These are phyloP conservation scores for Leccinum sublutescens DNA, from an alignment of 768 basidiomycete genomes.

Conservation along the genomic window DNA sequence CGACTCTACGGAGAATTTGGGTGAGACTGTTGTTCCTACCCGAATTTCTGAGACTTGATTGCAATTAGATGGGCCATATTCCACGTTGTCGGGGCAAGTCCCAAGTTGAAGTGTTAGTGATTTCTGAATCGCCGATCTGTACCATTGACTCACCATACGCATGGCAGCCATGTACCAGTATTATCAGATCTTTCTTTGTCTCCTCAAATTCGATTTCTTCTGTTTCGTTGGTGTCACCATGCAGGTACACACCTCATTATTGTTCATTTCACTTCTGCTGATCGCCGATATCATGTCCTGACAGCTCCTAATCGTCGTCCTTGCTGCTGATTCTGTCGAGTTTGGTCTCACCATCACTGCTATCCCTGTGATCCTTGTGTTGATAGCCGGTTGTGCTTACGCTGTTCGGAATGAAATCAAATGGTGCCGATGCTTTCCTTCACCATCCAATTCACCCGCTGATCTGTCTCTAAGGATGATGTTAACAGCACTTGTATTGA, in stretches of 20 bases:
- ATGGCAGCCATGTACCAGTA: constrained; percentile 79
- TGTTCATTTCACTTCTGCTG: not conserved
- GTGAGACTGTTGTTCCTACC: constrained; percentile 40
- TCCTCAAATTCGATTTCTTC: constrained; percentile 91
- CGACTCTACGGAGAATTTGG: constrained; percentile 80
- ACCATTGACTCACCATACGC: constrained; percentile 5
- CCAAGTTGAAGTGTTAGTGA: constrained; percentile 73
- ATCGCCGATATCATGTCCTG: not conserved
- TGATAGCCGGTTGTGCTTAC: constrained; percentile 62
- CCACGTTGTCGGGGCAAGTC: constrained; percentile 85
- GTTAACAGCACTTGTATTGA: constrained; percentile 66
- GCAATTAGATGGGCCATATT: constrained; percentile 80
- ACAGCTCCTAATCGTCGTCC: constrained; percentile 80
- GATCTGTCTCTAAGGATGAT: constrained; percentile 49
- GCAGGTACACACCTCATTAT: constrained; percentile 52
- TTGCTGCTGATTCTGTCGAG: constrained; percentile 61
- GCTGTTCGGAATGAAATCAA: constrained; percentile 82
- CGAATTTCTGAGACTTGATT: constrained; percentile 1
- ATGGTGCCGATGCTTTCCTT: constrained; percentile 44
- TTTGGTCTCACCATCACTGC: constrained; percentile 82
- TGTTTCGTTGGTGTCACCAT: constrained; percentile 85
- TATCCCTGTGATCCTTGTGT: constrained; percentile 71
- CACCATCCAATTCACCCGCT: constrained; percentile 1
- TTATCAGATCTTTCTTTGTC: constrained; percentile 84
- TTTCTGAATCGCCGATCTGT: not conserved